Evolutionary conservation across 192 early-diverging fungal species (phyloP), one percentile per base, ranked within the genome.

Genomic region (Backusella tuberculispora): DNA sequence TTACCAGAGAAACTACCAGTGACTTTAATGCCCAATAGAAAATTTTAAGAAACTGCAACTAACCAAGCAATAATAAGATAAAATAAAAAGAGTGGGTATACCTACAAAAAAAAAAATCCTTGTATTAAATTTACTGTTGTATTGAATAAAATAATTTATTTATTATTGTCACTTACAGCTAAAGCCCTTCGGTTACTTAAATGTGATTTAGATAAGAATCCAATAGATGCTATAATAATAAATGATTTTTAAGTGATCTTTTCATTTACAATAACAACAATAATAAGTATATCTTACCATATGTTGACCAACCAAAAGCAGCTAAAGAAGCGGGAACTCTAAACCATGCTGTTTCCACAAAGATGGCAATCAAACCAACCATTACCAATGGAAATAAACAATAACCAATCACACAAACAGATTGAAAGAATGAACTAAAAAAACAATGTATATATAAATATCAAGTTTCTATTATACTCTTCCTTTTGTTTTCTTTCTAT

Each of bases 11-110:
- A 75, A 44, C 38, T 80, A 12, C 78, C 74, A 5, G 38, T 50
- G 26, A 48, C 73, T 19, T 38, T 80, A 47, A 64, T 72, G 38
- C 78, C 78, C 45, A 79, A 74, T 44, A 26, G 68, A 70, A 69
- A 71, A 45, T 46, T 76, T 45, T 83, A 91, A 60, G 92, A 91
- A 40, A 94, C 92, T 26, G 92, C 84, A 66, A 99, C 92, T 84
- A 98, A 88, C 98, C 98, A 99, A 48, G 88, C 92, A 78, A 99
- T 95, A 76, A 93, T 85, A 68, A 97, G 95, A 81, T 97, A 99
- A 75, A 99, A 99, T 72, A 99, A 82, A 72, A 92, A 94, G 26
- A 99, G 90, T 50, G 98, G 98, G 79, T 98, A 99, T 40, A 78
- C 71, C 77, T 78, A 63, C 34, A 44, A 40, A 21, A 6, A 43